Evolutionary conservation across 148 eudicot species (phyloP).

Genomic region (Camellia sinensis): DNA sequence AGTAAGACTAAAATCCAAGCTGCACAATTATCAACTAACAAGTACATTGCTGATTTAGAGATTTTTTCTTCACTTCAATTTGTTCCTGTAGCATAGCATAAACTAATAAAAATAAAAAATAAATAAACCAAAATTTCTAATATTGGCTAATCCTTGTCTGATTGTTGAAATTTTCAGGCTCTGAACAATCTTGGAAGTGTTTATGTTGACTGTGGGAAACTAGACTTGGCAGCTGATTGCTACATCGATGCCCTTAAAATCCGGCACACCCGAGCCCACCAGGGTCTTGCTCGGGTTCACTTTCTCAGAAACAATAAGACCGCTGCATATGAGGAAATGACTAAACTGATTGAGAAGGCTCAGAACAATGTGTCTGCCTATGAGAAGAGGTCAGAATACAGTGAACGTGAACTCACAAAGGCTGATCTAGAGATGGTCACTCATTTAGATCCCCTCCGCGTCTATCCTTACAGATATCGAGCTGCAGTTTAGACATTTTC

Average conservation of each 20-base stretch:
- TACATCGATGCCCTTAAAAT: constrained; percentile 88
- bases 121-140: not conserved
- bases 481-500: constrained; percentile 71
- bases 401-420: constrained; percentile 90
- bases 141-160: not conserved
- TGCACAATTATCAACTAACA: not conserved
- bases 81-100: not conserved
- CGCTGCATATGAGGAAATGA: constrained; percentile 92
- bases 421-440: constrained; percentile 88
- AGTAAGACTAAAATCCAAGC: not conserved
- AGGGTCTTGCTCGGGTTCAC: constrained; percentile 95
- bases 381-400: constrained; percentile 95
- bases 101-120: not conserved
- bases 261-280: constrained; percentile 95
- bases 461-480: constrained; percentile 91
- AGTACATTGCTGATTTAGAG: not conserved
- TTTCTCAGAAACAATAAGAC: constrained; percentile 63
- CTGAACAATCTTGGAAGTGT: constrained; percentile 95
- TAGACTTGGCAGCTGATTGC: constrained; percentile 87
- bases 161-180: constrained; percentile 50
- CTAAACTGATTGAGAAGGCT: constrained; percentile 84
- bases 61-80: not conserved
- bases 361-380: constrained; percentile 91
- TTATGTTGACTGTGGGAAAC: constrained; percentile 79
- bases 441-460: constrained; percentile 82